phyloP scores from a whole-genome alignment of 345 rosid genomes.

The Theobroma cacao region DNA sequence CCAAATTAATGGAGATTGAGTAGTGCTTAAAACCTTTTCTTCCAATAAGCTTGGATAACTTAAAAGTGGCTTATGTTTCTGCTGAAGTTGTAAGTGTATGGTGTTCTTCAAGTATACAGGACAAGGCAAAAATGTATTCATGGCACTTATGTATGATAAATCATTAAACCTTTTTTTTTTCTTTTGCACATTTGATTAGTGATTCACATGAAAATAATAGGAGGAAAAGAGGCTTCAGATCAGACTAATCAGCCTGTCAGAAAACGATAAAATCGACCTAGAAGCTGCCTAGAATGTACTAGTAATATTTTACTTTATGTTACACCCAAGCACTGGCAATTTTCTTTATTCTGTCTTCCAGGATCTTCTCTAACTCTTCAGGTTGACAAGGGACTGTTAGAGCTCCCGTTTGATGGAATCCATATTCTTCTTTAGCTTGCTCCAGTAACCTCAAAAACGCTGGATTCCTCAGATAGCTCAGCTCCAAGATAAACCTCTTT shows the following conservation, averaged over 20 bases:
- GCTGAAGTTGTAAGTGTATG: too few relatives aligned
- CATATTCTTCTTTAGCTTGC: slow-evolving; percentile 53
- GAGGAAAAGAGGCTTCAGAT: not conserved
- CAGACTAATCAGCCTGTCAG: slow-evolving; percentile 1
- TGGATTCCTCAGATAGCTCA: slow-evolving; percentile 39
- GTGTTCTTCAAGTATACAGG: too few relatives aligned
- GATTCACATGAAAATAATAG: not conserved
- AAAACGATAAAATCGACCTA: not conserved
- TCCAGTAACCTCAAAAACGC: slow-evolving; percentile 47
- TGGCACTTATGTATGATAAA: not conserved
- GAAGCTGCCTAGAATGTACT: not conserved
- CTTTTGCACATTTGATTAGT: not conserved
- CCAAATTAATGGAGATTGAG: not conserved
- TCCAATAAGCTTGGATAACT: too few relatives aligned
- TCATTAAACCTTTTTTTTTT: not conserved
- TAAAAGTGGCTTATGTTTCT: too few relatives aligned
- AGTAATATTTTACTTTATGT: not conserved
- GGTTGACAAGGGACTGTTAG: slow-evolving; percentile 55
- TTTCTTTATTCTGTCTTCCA: slow-evolving; percentile 22
- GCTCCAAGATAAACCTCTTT: slow-evolving; percentile 52
- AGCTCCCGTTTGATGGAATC: slow-evolving; percentile 44
- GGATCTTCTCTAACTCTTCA: slow-evolving; percentile 44
- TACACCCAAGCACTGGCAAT: slow-evolving; percentile 2
- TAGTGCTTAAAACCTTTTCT: not conserved
- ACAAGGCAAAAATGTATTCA: not conserved